Percentiles rank a stretch among this genome's conserved stretches.
Conservation (phyloP, 2,329 filamentous ascomycete genomes). For the Alternaria triticina region DNA sequence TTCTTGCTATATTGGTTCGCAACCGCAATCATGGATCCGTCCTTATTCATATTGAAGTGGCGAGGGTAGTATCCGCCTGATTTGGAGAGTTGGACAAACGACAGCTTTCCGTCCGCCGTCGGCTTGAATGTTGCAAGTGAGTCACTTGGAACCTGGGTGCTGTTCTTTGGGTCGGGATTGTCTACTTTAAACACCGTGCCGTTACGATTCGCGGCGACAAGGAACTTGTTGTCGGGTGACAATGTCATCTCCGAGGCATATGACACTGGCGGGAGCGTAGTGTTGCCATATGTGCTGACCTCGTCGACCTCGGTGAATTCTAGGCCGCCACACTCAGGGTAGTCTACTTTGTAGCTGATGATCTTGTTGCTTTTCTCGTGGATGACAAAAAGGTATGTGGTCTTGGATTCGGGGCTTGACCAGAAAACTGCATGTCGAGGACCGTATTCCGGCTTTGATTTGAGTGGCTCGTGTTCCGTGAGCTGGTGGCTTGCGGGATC, state of each 20-base stretch:
- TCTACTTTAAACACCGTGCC: slow-evolving; percentile 61
- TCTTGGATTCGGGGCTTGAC: slow-evolving; percentile 19
- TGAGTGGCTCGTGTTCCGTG: slow-evolving; percentile 54
- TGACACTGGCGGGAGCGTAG: slow-evolving; percentile 50
- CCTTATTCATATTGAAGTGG: slow-evolving; percentile 70
- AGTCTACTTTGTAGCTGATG: slow-evolving; percentile 63
- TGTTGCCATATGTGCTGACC: slow-evolving; percentile 49
- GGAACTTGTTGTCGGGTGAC: slow-evolving; percentile 63
- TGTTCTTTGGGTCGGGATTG: slow-evolving; percentile 52
- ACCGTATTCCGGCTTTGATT: slow-evolving; percentile 61
- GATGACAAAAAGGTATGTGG: slow-evolving; percentile 64
- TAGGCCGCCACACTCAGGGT: slow-evolving; percentile 50
- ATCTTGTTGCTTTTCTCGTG: slow-evolving; percentile 67
- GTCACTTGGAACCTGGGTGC: slow-evolving; percentile 54
- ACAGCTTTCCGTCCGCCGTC: slow-evolving; percentile 60
- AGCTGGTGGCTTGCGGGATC: slow-evolving; percentile 52
- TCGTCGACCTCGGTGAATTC: slow-evolving; percentile 57
- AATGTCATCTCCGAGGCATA: slow-evolving; percentile 59
- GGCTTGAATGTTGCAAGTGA: slow-evolving; percentile 61
- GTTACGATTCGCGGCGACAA: slow-evolving; percentile 72
- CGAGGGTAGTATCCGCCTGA: slow-evolving; percentile 70
- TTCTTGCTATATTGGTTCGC: slow-evolving; percentile 67
- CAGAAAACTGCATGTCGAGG: slow-evolving; percentile 71
- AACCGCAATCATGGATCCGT: slow-evolving; percentile 69
- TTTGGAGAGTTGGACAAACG: slow-evolving; percentile 63